Conservation (phyloP, 225 moss, liverwort and hornwort species). For the Rhytidiadelphus loreus region DNA sequence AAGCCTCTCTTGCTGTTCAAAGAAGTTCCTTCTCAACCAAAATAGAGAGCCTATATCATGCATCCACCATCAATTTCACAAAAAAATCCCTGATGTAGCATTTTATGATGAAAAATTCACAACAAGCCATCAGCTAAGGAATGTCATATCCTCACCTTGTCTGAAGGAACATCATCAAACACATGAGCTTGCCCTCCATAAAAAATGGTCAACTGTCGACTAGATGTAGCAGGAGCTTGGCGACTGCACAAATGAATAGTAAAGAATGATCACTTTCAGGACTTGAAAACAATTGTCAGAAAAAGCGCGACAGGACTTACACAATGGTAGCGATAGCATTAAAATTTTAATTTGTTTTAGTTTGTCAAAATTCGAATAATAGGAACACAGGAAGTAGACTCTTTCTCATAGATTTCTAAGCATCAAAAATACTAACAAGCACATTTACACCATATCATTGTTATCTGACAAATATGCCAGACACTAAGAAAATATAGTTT, state of each 20-base stretch:
- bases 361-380: background rate
- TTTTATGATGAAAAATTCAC: background rate
- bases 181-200: conserved; percentile 98
- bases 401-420: background rate
- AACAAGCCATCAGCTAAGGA: background rate
- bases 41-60: background rate
- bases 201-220: conserved; percentile 92
- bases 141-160: conserved; percentile 50
- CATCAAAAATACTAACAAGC: background rate
- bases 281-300: background rate
- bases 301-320: background rate
- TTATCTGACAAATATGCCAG: background rate
- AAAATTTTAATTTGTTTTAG: background rate
- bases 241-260: conserved; percentile 35
- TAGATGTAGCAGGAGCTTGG: conserved; percentile 61
- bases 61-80: background rate
- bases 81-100: background rate
- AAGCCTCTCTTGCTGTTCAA: background rate
- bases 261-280: background rate
- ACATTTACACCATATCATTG: background rate
- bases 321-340: background rate
- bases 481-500: background rate
- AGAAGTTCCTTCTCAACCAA: background rate
- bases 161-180: conserved; percentile 90
- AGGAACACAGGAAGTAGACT: background rate